phyloP scores from a whole-genome alignment of 2,329 filamentous ascomycete genomes.

The Pyrenophora graminea region DNA sequence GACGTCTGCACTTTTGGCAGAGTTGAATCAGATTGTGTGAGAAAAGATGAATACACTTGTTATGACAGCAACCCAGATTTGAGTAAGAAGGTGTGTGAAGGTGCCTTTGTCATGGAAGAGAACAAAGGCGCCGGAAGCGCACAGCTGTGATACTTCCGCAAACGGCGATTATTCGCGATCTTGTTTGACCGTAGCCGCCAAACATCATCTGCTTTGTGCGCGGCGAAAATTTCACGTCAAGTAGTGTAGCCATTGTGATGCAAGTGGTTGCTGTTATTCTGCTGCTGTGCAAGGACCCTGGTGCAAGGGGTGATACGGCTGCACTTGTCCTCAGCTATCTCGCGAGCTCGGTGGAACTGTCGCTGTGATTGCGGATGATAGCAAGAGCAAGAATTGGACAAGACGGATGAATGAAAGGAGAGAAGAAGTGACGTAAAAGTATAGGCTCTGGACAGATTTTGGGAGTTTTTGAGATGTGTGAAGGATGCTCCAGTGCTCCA shows the following conservation, averaged over 20 bases:
- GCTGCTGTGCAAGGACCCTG: constrained; percentile 3
- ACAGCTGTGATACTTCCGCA: constrained; percentile 23
- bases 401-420: too few relatives aligned
- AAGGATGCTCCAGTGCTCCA: too few relatives aligned
- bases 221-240: constrained; percentile 3
- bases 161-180: constrained; percentile 14
- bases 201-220: constrained; percentile 25
- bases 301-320: neutral
- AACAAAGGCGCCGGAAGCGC: constrained; percentile 28
- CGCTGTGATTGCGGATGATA: too few relatives aligned
- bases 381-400: too few relatives aligned
- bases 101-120: constrained; percentile 24
- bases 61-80: constrained; percentile 4
- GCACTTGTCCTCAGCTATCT: neutral
- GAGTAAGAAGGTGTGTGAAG: neutral
- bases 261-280: constrained; percentile 5
- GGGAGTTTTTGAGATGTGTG: too few relatives aligned
- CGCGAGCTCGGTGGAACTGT: too few relatives aligned
- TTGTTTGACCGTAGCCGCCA: constrained; percentile 10
- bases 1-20: neutral
- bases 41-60: neutral
- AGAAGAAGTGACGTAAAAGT: too few relatives aligned
- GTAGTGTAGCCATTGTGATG: neutral
- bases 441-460: too few relatives aligned
- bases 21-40: neutral